Evolutionary conservation across 2,329 filamentous ascomycete genomes (phyloP), one percentile per base, ranked within the genome.

Genomic region (Septoria linicola): DNA sequence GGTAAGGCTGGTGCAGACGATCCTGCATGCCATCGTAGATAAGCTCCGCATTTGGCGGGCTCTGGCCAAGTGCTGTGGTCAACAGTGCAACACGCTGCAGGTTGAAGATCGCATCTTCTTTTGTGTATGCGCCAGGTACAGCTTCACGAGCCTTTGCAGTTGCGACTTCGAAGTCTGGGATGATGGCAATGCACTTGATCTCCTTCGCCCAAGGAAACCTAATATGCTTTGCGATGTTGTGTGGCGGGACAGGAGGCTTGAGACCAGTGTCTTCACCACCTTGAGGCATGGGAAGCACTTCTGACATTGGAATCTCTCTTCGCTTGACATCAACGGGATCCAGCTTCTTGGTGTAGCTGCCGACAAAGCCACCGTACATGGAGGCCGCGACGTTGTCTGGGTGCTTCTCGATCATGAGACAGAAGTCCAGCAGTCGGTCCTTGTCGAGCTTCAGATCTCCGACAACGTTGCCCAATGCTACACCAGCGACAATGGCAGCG

Each of bases 1-100:
- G 86, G 76, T 99, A 97, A 36, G 90, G 93, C 72, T 99, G 93
- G 74, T 99, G 93, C 55, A 99, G 83, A 73, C 91, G 95, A 76
- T 99, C 93, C 74, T 97, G 93, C 93, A 99, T 99, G 40, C 91
- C 92, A 41, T 95, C 84, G 75, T 95, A 95, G 69, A 99, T 99
- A 71, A 95, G 86, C 63, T 95, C 86, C 17, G 93, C 86, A 67
- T 96, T 87, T 1, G 91, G 92, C 8, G 93, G 92, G 6, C 88
- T 92, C 69, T 89, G 85, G 58, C 91, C 90, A 39, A 99, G 80
- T 1, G 91, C 91, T 8, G 90, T 89, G 25, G 92, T 91, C 10
- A 99, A 80, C 42, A 99, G 80, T 2, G 92, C 91, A 69, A 96
- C 89, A 59, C 93, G 82, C 73, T 97, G 93, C 63, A 97, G 79